Evolutionary conservation across 2,329 filamentous ascomycete genomes (phyloP).

Genomic region (Ilyonectria robusta): DNA sequence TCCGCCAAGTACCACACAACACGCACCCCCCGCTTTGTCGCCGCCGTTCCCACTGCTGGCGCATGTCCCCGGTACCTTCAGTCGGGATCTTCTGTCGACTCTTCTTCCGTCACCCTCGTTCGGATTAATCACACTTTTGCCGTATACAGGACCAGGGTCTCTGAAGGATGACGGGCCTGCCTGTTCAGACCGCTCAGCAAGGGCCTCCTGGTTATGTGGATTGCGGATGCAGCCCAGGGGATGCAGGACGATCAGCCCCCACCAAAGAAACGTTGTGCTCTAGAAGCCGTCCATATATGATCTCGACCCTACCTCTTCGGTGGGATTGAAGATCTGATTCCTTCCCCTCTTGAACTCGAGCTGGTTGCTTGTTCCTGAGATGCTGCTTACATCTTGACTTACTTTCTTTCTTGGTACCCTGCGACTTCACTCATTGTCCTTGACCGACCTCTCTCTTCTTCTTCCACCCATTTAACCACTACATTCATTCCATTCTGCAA

Average conservation of each 20-base stretch:
- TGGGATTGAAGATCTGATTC: conserved; percentile 21
- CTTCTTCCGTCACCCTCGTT: conserved; percentile 62
- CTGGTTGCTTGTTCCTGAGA: conserved; percentile 30
- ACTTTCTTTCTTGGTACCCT: conserved; percentile 10
- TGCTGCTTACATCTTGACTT: conserved; percentile 18
- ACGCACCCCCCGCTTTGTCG: conserved; percentile 36
- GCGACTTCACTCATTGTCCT: conserved; percentile 23
- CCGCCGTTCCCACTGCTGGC: conserved; percentile 40
- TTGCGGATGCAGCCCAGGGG: conserved; percentile 35
- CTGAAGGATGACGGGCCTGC: conserved; percentile 39
- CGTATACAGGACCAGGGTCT: conserved; percentile 43
- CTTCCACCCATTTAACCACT: conserved; percentile 17
- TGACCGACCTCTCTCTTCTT: conserved; percentile 22
- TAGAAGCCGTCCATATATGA: conserved; percentile 46
- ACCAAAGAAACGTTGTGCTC: conserved; percentile 37
- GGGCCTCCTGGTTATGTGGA: conserved; percentile 40
- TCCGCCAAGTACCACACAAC: conserved; percentile 36
- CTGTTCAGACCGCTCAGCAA: conserved; percentile 43
- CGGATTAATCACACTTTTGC: conserved; percentile 65
- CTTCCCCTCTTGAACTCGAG: conserved; percentile 25
- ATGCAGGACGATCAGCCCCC: conserved; percentile 37
- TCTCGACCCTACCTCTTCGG: conserved; percentile 37
- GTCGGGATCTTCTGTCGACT: conserved; percentile 51
- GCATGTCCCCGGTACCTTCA: conserved; percentile 39
- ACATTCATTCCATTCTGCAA: conserved; percentile 9